phyloP scores from a whole-genome alignment of 2,329 filamentous ascomycete genomes.

The Trichoderma lentiforme region DNA sequence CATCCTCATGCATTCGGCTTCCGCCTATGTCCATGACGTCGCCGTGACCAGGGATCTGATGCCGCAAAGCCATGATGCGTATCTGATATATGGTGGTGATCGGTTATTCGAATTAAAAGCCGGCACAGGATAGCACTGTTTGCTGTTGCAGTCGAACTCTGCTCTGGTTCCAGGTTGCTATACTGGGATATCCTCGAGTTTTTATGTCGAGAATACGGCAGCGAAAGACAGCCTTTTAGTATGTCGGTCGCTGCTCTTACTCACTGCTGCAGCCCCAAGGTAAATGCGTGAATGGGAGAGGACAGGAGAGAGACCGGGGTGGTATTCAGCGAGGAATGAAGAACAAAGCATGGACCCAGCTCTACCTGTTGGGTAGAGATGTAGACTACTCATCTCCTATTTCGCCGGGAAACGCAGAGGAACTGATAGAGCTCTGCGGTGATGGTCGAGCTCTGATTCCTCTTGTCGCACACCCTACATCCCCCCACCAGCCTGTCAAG shows the following conservation, averaged over 20 bases:
- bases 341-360: not conserved
- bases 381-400: not conserved
- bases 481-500: constrained; percentile 1
- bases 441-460: constrained; percentile 6
- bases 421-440: constrained; percentile 11
- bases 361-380: constrained; percentile 5
- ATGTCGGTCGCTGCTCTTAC: not conserved
- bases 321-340: not conserved
- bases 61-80: not conserved
- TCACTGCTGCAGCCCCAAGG: not conserved
- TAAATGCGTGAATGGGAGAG: not conserved
- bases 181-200: not conserved
- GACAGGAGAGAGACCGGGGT: not conserved
- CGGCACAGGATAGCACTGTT: not conserved
- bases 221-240: not conserved
- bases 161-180: not conserved
- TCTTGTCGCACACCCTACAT: constrained; percentile 6
- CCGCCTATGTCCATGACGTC: constrained; percentile 39
- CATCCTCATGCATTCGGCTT: constrained; percentile 30
- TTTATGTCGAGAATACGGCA: not conserved
- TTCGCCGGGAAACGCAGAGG: constrained; percentile 6
- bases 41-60: constrained; percentile 26
- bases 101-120: not conserved
- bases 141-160: not conserved
- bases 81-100: not conserved